Evolutionary conservation across 306 rosid species (phyloP).

Genomic region (Pterocarpus macrocarpus): DNA sequence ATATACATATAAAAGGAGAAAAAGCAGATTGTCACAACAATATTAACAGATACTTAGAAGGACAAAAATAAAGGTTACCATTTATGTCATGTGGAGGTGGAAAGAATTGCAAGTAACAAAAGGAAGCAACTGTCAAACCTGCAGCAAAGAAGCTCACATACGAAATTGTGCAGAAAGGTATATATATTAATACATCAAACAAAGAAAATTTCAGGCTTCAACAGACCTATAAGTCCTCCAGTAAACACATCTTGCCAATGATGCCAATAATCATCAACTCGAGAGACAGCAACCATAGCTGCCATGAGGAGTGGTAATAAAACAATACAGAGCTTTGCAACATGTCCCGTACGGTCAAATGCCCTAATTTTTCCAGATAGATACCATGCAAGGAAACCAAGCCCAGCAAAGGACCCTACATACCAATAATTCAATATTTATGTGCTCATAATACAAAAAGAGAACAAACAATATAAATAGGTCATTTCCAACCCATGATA

Average conservation of each 20-base stretch:
- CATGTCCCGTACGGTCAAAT: no score
- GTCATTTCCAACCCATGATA: conserved; percentile 3
- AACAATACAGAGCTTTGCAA: no score
- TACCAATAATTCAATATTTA: conserved; percentile 38
- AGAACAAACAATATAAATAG: conserved; percentile 22
- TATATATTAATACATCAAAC: conserved; percentile 5
- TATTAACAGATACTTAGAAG: background rate
- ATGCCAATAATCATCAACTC: no score
- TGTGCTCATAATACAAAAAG: conserved; percentile 14
- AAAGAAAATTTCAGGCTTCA: conserved; percentile 4
- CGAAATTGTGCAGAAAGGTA: conserved; percentile 32
- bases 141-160: conserved; percentile 46
- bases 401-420: conserved; percentile 90
- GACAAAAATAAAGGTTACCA: conserved; percentile 49
- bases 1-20: no score
- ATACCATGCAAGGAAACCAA: conserved; percentile 77
- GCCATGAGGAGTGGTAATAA: no score
- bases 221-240: background rate
- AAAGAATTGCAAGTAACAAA: conserved; percentile 92
- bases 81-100: conserved; percentile 75
- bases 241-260: no score
- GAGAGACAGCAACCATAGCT: no score
- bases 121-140: conserved; percentile 74
- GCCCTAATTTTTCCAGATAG: no score
- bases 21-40: background rate